These are phyloP conservation scores for Blastobotrys serpentis DNA, from an alignment of 1,139 yeast species.

Conservation along the genomic window DNA sequence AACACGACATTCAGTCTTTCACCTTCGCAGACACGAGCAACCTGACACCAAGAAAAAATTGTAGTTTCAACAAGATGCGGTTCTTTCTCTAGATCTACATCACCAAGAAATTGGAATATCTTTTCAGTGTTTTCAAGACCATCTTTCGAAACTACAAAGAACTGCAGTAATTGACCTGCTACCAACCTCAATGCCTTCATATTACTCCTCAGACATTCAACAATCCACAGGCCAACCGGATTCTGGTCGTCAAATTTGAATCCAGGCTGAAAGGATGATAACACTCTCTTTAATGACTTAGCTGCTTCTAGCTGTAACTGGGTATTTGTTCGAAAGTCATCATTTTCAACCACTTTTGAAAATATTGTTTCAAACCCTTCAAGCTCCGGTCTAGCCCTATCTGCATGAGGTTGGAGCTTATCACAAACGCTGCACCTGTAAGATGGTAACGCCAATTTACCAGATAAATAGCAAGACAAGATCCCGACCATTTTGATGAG, in stretches of 20 bases:
- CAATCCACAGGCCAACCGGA: slow-evolving; percentile 33
- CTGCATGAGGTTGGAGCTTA: slow-evolving; percentile 2
- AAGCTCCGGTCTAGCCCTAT: slow-evolving; percentile 6
- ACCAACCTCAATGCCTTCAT: slow-evolving; percentile 31
- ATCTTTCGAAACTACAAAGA: slow-evolving; percentile 19
- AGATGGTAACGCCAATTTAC: slow-evolving; percentile 9
- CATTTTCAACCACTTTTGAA: slow-evolving; percentile 18
- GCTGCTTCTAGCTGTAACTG: slow-evolving; percentile 24
- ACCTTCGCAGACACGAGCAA: slow-evolving; percentile 59
- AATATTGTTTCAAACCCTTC: slow-evolving; percentile 18
- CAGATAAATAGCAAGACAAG: slow-evolving; percentile 18
- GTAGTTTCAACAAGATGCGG: slow-evolving; percentile 58
- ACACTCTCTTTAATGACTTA: slow-evolving; percentile 22
- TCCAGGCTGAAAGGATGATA: slow-evolving; percentile 24
- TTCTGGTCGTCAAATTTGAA: slow-evolving; percentile 22
- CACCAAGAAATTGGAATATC: slow-evolving; percentile 23
- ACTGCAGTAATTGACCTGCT: slow-evolving; percentile 29
- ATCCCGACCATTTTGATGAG: slow-evolving; percentile 15
- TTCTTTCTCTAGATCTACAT: slow-evolving; percentile 22
- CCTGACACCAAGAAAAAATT: slow-evolving; percentile 57
- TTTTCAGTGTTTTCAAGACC: slow-evolving; percentile 18
- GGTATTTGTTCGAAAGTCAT: slow-evolving; percentile 20
- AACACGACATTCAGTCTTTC: slow-evolving; percentile 62
- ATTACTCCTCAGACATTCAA: slow-evolving; percentile 30
- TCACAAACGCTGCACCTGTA: slow-evolving; percentile 12